Conservation (phyloP, 805 yeast species). For the Candida namnaoensis region DNA sequence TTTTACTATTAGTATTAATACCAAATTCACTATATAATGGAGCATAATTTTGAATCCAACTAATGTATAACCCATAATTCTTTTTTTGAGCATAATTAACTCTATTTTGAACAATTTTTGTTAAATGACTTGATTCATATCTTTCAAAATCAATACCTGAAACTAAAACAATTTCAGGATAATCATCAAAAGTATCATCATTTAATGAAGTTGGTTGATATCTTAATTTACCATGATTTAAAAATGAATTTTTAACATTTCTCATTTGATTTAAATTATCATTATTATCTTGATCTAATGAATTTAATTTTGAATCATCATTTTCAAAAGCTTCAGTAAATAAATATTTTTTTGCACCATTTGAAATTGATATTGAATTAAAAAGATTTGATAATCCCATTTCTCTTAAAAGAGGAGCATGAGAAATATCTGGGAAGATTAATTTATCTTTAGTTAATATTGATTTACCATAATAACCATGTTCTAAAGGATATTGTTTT, state of each 20-base stretch:
- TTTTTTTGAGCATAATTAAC: slow-evolving; percentile 81
- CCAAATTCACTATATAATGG: slow-evolving; percentile 45
- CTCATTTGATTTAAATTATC: slow-evolving; percentile 23
- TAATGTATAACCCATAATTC: slow-evolving; percentile 72
- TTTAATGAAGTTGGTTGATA: slow-evolving; percentile 16
- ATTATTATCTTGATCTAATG: slow-evolving; percentile 22
- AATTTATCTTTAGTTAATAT: slow-evolving; percentile 41
- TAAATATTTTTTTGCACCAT: slow-evolving; percentile 26
- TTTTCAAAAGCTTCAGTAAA: slow-evolving; percentile 26
- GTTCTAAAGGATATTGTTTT: slow-evolving; percentile 21
- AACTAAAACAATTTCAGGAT: slow-evolving; percentile 69
- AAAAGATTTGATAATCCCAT: slow-evolving; percentile 45
- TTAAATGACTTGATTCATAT: slow-evolving; percentile 49
- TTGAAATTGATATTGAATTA: slow-evolving; percentile 35
- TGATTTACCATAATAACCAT: slow-evolving; percentile 34
- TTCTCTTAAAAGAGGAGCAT: slow-evolving; percentile 52
- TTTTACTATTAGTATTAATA: slow-evolving; percentile 12
- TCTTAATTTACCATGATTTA: slow-evolving; percentile 56
- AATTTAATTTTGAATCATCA: slow-evolving; percentile 27
- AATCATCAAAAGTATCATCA: slow-evolving; percentile 14
- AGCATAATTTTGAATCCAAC: slow-evolving; percentile 80
- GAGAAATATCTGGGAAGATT: slow-evolving; percentile 71
- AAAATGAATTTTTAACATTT: slow-evolving; percentile 46
- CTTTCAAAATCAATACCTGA: slow-evolving; percentile 71
- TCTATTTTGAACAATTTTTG: slow-evolving; percentile 73